Base-by-base conservation (phyloP, 345 rosid genomes). In the Microthlaspi erraticum region DNA sequence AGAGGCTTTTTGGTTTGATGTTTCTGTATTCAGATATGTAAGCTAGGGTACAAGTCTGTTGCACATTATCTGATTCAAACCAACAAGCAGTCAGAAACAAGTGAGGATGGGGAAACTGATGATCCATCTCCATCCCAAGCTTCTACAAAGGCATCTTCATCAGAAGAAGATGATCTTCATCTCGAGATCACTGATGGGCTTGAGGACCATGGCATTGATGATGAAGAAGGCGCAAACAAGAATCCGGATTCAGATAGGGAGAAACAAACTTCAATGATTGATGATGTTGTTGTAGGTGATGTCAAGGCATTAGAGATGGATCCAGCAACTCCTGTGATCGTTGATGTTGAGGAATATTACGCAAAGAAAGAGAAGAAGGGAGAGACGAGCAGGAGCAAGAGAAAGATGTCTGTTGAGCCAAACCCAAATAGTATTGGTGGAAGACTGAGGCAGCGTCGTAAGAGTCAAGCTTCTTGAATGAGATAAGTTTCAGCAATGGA, bases 1-100 rank as follows among this genome's bases (percentile, higher is more conserved):
- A 37, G 61, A 44, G 16, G 12, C 17, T 38, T 80, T 63, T 17
- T 17, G 41, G 16, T 31, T 10, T 23, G 34, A 48, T 67, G 34
- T 32, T 74, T 38, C 29, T n/a, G 44, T 63, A 62, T 42, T 54
- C 77, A 94, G 99, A 70, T 94, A 65, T 45, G 77, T 63, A 63
- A 75, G 12, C 64, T 89, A 72, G 99, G 96, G 64, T 94, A 75
- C 86, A 94, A 84, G 80, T 94, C 99, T 6, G 95, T 91, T 66
- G 98, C 99, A 37, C 99, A 94, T 79, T 91, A 86, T 73, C 98
- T 94, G 64, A 77, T 94, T 78, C 82, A 85, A 64, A 85, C 88
- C 77, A 75, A 48, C 72, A 39, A 48, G n/a, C 67, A 80, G 45
- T 54, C 74, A 5, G 73, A 80, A 64, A 49, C 70, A 31, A 74